phyloP scores from a whole-genome alignment of 345 rosid genomes.

The Carallia pectinifolia region DNA sequence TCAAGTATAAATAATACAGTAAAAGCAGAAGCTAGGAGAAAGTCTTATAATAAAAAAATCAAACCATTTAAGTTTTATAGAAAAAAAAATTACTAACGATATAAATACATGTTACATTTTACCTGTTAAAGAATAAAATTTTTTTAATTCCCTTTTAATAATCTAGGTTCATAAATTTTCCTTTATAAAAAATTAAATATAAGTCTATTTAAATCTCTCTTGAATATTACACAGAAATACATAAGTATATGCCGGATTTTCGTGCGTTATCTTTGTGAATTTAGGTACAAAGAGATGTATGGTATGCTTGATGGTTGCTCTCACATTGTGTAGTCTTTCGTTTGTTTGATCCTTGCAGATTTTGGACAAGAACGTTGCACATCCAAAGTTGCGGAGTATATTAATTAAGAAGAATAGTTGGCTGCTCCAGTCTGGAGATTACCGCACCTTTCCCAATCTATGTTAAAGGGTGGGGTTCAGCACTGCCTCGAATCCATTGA shows the following conservation, averaged over 20 bases:
- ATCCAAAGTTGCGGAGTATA: slow-evolving; percentile 76
- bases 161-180: too few relatives aligned
- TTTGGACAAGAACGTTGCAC: slow-evolving; percentile 77
- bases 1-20: too few relatives aligned
- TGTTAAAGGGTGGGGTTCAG: slow-evolving; percentile 65
- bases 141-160: too few relatives aligned
- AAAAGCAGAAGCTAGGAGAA: too few relatives aligned
- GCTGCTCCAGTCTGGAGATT: slow-evolving; percentile 65
- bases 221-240: background rate
- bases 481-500: slow-evolving; percentile 92
- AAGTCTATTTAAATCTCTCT: too few relatives aligned
- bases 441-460: slow-evolving; percentile 77
- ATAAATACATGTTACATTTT: too few relatives aligned
- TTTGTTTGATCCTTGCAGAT: slow-evolving; percentile 45
- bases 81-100: too few relatives aligned
- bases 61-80: too few relatives aligned
- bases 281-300: background rate
- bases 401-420: slow-evolving; percentile 60
- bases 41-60: too few relatives aligned
- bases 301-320: slow-evolving; percentile 23
- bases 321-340: slow-evolving; percentile 4
- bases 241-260: slow-evolving; percentile 38
- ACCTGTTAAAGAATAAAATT: too few relatives aligned
- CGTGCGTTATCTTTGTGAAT: background rate
- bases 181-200: too few relatives aligned